Base-by-base conservation (phyloP, 139 green algal species). In the Picochlorum sp. region DNA sequence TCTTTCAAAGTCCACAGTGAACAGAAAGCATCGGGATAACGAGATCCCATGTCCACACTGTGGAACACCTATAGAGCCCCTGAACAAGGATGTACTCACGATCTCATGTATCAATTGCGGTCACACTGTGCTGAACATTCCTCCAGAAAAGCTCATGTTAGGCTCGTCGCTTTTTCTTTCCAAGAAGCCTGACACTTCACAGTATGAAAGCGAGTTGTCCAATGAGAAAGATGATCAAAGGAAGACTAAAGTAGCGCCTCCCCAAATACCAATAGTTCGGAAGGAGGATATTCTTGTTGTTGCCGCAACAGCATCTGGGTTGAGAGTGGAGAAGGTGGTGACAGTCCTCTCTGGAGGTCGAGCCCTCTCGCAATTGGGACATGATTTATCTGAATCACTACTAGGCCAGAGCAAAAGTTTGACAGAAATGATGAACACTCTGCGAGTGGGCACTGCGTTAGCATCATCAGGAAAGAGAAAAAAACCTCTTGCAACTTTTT, bases 401-500 rank as follows among this genome's bases (percentile, higher is more conserved):
- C 51, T 82, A 6, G 85, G 85, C 5, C 84, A 92, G 55, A 49
- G 64, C 6, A 65, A 70, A 4, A 81, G 79, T 1, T 66, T 88
- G 36, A n/a, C 40, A 1, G 78, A 69, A 0, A 69, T 82, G 3
- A 50, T 59, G 16, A 59, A 59, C 0, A 81, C 82, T 0, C 55
- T 92, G 40, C 61, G 63, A 61, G 35, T 89, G 40, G 70, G 73
- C 22, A 66, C 8, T 24, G 47, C 54, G 32, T 59, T 76, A 66
- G 82, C 37, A 26, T 68, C 55, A 60, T 61, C 33, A 47, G 61
- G 16, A 32, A 55, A 32, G n/a, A 30, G 52, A 12, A 44, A 25
- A 14, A 55, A 70, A 32, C 85, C 88, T 5, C 77, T 85, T 8
- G 76, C 83, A 37, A 81, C 65, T 30, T 75, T 95, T 50, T 61